Evolutionary conservation across 495 filamentous ascomycete species (phyloP), one percentile per base, ranked within the genome.

Genomic region (Tuber brumale): DNA sequence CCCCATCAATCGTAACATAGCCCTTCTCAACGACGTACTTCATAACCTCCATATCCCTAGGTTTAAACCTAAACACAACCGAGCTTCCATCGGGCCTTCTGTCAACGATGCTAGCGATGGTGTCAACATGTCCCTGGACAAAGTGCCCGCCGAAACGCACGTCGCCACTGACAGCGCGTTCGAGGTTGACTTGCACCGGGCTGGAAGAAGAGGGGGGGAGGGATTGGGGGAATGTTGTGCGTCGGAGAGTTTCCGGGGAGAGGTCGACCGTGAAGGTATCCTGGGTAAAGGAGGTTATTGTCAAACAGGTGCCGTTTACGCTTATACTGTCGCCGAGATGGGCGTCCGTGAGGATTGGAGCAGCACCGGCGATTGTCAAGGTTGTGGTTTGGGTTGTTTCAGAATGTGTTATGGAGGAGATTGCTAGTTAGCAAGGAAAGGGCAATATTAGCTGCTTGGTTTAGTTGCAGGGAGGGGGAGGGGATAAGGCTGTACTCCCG

Each of bases 21-120:
- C 96, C 96, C 88, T 99, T 99, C 87, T 95, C 92, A 3, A 99
- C 94, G 35, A 99, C 87, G 82, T 97, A 97, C 70, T 89, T 85
- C 84, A 98, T 81, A 57, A 96, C 89, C 1, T 84, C 86, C 44
- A 78, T 85, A 48, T 92, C 90, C 41, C 87, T 86, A 12, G 95
- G 94, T 83, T 87, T 84, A 77, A 99, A 89, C n/a, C 95, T 87
- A 79, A 97, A 90, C 3, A 92, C 94, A 48, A 97, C 80, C 2
- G 94, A 91, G 84, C 98, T 96, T 69, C 93, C 93, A 85, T 99
- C 96, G 0, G 90, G 90, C 44, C 85, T 89, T 31, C 90, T 86
- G 41, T 87, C 85, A 9, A 90, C 76, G 79, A 99, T 93, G 23
- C 84, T 87, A 0, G 95, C 96, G 72, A 90, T 89, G 7, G 92